phyloP scores from a whole-genome alignment of 2,329 filamentous ascomycete species.

The Zopfia rhizophila region DNA sequence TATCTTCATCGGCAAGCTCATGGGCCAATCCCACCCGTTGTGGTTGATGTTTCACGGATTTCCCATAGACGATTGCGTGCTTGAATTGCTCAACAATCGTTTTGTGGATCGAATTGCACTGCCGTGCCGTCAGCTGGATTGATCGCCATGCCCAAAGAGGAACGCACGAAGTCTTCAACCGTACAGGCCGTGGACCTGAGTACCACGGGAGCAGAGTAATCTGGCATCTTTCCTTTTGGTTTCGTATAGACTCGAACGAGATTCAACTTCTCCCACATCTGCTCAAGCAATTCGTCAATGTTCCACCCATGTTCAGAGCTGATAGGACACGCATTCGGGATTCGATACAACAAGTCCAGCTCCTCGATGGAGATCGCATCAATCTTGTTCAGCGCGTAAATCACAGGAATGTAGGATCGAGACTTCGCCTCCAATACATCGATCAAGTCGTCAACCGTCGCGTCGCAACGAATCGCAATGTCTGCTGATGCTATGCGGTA shows the following conservation, averaged over 20 bases:
- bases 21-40: slow-evolving; percentile 92
- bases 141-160: slow-evolving; percentile 17
- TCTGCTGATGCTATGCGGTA: slow-evolving; percentile 97
- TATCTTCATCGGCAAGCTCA: slow-evolving; percentile 95
- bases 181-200: slow-evolving; percentile 84
- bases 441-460: slow-evolving; percentile 96
- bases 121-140: slow-evolving; percentile 49
- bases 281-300: slow-evolving; percentile 93
- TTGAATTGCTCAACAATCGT: slow-evolving; percentile 97
- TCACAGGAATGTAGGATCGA: slow-evolving; percentile 96
- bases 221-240: slow-evolving; percentile 92
- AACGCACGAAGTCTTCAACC: slow-evolving; percentile 94
- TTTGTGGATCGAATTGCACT: slow-evolving; percentile 98
- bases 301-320: slow-evolving; percentile 98
- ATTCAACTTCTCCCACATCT: slow-evolving; percentile 98
- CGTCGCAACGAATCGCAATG: slow-evolving; percentile 97
- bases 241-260: slow-evolving; percentile 96
- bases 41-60: slow-evolving; percentile 98
- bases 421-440: slow-evolving; percentile 95
- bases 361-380: slow-evolving; percentile 98
- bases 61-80: slow-evolving; percentile 93
- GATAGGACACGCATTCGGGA: slow-evolving; percentile 96
- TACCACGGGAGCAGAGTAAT: slow-evolving; percentile 92
- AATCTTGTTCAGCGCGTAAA: slow-evolving; percentile 99
- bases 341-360: slow-evolving; percentile 93